A percentile compares a stretch with the other conserved stretches of the same genome.
Conservation (phyloP, 768 basidiomycete genomes). For the Suillus weaverae region DNA sequence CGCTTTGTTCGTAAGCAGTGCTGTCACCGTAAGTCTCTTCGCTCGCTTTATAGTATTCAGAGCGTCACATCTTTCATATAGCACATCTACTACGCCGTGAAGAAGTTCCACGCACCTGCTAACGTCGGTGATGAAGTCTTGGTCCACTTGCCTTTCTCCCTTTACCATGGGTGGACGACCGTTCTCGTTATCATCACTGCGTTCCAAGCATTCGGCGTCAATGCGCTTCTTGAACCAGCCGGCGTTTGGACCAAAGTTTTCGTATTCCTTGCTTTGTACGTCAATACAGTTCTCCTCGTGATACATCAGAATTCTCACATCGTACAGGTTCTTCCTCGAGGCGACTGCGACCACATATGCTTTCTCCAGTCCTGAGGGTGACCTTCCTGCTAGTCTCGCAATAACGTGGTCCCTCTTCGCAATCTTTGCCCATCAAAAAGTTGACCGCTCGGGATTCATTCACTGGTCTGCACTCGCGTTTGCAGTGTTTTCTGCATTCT, state of each 20-base stretch:
- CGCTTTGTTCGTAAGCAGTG: conserved; percentile 81
- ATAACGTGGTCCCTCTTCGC: conserved; percentile 94
- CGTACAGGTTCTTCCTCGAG: conserved; percentile 81
- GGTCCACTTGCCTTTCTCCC: conserved; percentile 93
- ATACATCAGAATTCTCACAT: conserved; percentile 9
- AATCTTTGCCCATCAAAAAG: conserved; percentile 77
- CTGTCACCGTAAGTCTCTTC: conserved; percentile 44
- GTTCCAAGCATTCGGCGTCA: conserved; percentile 87
- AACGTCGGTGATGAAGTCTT: conserved; percentile 78
- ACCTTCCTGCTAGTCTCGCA: conserved; percentile 88
- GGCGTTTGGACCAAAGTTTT: conserved; percentile 94
- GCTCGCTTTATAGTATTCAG: conserved; percentile 1
- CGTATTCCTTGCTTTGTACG: conserved; percentile 88
- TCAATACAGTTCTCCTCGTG: conserved; percentile 9
- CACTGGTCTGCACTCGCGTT: conserved; percentile 90
- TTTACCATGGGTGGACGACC: conserved; percentile 93
- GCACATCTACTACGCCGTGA: conserved; percentile 94
- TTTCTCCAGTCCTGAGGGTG: conserved; percentile 87
- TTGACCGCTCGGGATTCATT: conserved; percentile 60
- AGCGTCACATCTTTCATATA: conserved; percentile 44
- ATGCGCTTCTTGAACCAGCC: conserved; percentile 60
- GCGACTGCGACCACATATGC: conserved; percentile 92
- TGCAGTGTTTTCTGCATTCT: conserved; percentile 80
- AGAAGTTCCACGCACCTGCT: conserved; percentile 76
- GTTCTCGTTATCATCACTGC: conserved; percentile 78